Evolutionary conservation across 2,329 filamentous ascomycete species (phyloP).

Genomic region (Amauroascus niger): DNA sequence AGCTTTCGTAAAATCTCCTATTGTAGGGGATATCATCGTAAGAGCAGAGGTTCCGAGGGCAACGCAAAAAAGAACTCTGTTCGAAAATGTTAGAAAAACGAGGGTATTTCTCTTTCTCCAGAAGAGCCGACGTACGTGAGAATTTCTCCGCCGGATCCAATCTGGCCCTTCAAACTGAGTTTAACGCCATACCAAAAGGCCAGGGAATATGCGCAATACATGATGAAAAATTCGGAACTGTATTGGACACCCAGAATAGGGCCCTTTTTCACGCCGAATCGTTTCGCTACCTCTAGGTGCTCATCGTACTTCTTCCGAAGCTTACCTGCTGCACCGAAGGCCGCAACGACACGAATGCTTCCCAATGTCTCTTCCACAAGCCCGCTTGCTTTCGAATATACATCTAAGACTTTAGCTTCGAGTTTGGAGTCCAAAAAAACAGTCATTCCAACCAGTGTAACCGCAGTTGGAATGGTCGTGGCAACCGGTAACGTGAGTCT

Average conservation of each 20-base stretch:
- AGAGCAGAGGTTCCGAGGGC: constrained; percentile 33
- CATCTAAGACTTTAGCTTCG: constrained; percentile 30
- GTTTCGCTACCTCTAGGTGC: constrained; percentile 21
- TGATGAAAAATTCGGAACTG: constrained; percentile 25
- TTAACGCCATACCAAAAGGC: constrained; percentile 30
- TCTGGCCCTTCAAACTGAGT: constrained; percentile 21
- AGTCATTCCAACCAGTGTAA: constrained; percentile 21
- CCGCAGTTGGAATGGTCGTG: constrained; percentile 39
- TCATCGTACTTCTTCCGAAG: constrained; percentile 24
- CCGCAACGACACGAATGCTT: constrained; percentile 43
- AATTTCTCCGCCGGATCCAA: constrained; percentile 22
- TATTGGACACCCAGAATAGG: constrained; percentile 25
- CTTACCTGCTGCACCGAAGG: constrained; percentile 35
- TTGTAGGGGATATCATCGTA: constrained; percentile 33
- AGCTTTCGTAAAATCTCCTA: constrained; percentile 36
- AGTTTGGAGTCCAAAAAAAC: constrained; percentile 20
- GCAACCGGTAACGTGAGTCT: constrained; percentile 40
- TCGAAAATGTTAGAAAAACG: constrained; percentile 3
- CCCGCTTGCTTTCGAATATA: constrained; percentile 16
- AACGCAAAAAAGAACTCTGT: constrained; percentile 24
- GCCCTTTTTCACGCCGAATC: constrained; percentile 23
- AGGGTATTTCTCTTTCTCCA: neutral
- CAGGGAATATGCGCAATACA: constrained; percentile 28
- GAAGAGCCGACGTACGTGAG: constrained; percentile 19
- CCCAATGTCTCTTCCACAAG: constrained; percentile 44